Evolutionary conservation across 148 eudicot species (phyloP).

Genomic region (Fagopyrum homotropicum): DNA sequence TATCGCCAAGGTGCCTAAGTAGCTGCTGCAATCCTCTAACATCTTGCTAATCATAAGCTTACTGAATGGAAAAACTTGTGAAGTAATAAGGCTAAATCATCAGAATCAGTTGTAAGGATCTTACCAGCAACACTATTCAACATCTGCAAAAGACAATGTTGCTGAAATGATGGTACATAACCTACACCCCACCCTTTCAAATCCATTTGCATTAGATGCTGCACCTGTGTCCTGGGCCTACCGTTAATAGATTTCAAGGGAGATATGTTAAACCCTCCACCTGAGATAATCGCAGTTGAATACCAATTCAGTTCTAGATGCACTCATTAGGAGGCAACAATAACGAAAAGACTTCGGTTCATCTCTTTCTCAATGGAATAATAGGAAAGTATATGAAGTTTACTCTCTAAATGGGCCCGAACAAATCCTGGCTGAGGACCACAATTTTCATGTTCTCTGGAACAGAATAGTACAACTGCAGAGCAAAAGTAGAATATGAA

Average conservation of each 20-base stretch:
- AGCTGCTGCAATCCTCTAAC: neutral
- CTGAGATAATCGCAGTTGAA: constrained; percentile 32
- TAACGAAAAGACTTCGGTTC: neutral
- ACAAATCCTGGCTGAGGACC: constrained; percentile 97
- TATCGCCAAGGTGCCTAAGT: neutral
- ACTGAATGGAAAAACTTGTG: neutral
- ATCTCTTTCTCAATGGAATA: neutral
- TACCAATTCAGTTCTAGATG: constrained; percentile 1
- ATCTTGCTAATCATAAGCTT: neutral
- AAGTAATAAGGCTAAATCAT: neutral
- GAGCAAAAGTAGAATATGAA: constrained; percentile 2
- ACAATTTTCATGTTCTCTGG: constrained; percentile 94
- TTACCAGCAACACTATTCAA: constrained; percentile 93
- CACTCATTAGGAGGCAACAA: neutral
- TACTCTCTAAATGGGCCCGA: constrained; percentile 97
- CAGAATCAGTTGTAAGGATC: constrained; percentile 10
- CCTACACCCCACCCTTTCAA: constrained; percentile 98
- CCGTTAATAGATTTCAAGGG: constrained; percentile 86
- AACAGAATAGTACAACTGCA: constrained; percentile 95
- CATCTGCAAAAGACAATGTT: constrained; percentile 94
- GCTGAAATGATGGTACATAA: constrained; percentile 84
- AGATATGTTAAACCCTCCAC: constrained; percentile 96
- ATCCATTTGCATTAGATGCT: constrained; percentile 98
- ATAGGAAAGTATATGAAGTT: constrained; percentile 21
- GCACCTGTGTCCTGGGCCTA: constrained; percentile 89